Evolutionary conservation across 257 asterid species (phyloP), one percentile per base, ranked within the genome.

Genomic region (Solanum okadae): DNA sequence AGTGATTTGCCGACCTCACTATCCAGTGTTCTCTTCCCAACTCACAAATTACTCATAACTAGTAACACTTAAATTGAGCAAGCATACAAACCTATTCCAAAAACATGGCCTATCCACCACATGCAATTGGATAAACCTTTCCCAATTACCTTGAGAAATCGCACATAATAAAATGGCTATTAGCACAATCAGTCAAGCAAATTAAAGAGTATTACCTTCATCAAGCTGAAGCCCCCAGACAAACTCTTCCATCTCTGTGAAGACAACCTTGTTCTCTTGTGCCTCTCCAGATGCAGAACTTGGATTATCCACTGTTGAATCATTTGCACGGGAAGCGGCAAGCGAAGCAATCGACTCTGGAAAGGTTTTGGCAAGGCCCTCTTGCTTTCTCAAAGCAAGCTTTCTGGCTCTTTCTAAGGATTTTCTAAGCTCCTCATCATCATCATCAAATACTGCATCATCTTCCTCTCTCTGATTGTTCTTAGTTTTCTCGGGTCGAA

Each of bases 231-330:
- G 95, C 89, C 98, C 98, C 98, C 98, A 95, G 71, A 97, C 98
- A 93, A 96, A 96, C 91, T 95, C 99, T 90, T 97, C 99, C 98
- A 97, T 95, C 94, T 97, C 99, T 2, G 99, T 92, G 90, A 97
- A 96, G 93, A 94, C 96, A 85, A 97, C 94, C 92, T 94, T 96
- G 91, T 92, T 93, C 90, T 94, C 98, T 70, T 91, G 94, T 87
- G 93, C 91, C 72, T 95, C 99, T 78, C 92, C 95, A 83, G 93
- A 71, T 76, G 72, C 91, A 44, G 90, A 18, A 89, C 85, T 93
- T 78, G 91, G 90, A 88, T 91, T 91, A 13, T 92, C 95, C 9
- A 82, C 40, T 38, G 89, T 82, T 77, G 93, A 88, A 77, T 88
- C 92, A 79, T 85, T 89, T 77, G 93, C 89, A 85, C 86, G 81